Evolutionary conservation across 1,284 basidiomycete genomes (phyloP).

Genomic region (Afroboletus lepidellus): DNA sequence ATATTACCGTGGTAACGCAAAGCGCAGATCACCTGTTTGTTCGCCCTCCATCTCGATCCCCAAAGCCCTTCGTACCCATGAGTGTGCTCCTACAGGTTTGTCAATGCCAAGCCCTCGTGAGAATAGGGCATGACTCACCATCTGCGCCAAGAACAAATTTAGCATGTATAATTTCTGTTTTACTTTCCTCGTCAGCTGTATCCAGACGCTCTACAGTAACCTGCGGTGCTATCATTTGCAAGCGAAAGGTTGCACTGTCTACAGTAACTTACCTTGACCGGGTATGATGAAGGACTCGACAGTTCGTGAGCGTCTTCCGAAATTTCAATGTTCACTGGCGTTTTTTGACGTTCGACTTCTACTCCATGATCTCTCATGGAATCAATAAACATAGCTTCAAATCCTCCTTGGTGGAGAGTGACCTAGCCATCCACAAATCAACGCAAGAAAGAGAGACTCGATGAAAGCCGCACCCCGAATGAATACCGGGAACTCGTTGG

Average conservation of each 20-base stretch:
- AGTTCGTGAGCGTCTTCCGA: neutral
- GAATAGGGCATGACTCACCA: no score
- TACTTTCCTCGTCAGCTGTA: slow-evolving; percentile 22
- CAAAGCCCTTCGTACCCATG: no score
- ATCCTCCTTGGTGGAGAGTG: neutral
- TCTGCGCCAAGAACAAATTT: slow-evolving; percentile 66
- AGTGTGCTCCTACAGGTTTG: neutral
- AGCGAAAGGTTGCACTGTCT: no score
- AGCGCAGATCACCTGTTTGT: no score
- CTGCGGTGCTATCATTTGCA: slow-evolving; percentile 1
- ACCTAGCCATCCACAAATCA: no score
- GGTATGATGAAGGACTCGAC: neutral
- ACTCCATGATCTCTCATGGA: neutral
- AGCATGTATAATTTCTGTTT: slow-evolving; percentile 32
- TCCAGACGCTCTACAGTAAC: no score
- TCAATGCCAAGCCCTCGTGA: no score
- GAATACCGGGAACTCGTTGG: neutral
- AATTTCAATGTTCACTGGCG: neutral
- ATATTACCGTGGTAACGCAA: neutral
- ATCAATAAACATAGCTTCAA: neutral
- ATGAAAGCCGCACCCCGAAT: neutral
- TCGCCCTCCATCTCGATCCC: no score
- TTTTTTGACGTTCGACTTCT: no score
- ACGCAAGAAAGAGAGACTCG: neutral
- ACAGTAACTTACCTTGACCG: neutral